Evolutionary conservation across 345 rosid species (phyloP), one percentile per base, ranked within the genome.

Genomic region (Sisymbrium altissimum): DNA sequence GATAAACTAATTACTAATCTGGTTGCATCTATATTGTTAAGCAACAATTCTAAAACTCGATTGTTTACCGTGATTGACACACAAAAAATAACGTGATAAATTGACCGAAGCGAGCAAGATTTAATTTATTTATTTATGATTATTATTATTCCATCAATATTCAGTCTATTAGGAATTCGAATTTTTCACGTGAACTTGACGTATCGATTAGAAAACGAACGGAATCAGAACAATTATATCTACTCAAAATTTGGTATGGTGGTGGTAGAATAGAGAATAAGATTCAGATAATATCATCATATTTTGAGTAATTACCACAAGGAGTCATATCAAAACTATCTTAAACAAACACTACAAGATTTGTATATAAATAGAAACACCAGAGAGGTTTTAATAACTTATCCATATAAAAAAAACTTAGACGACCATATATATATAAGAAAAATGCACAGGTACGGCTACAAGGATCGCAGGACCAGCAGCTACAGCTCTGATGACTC

Each of bases 191-290:
- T 73, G 48, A 36, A 3, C 7, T 35, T n/a, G 58, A 74, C 72
- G 38, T 17, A 18, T 64, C 50, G 23, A 23, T 40, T 23, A 33
- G 35, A 41, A 36, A 10, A 44, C 6, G 17, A 52, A 55, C 5
- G 18, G 73, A 74, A 74, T 74, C 68, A 67, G 78, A 74, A 74
- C 30, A 66, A 66, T 65, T 3, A 30, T 58, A 29, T 59, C 62
- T 45, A 74, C 68, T 58, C 68, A 59, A 67, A 72, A 58, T 74
- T 74, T 67, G 64, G 77, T 62, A 35, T 54, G 40, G 71, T 73
- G 54, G 73, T 66, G 35, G 53, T 59, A 48, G 14, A 56, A 27
- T 39, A 55, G 46, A 65, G 78, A 74, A 74, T 67, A 48, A 15
- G 67, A 74, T 74, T 67, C 73, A 66, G 25, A 43, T 49, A 6